Conservation (phyloP, 2,329 filamentous ascomycete genomes). For the Fusarium irregulare region DNA sequence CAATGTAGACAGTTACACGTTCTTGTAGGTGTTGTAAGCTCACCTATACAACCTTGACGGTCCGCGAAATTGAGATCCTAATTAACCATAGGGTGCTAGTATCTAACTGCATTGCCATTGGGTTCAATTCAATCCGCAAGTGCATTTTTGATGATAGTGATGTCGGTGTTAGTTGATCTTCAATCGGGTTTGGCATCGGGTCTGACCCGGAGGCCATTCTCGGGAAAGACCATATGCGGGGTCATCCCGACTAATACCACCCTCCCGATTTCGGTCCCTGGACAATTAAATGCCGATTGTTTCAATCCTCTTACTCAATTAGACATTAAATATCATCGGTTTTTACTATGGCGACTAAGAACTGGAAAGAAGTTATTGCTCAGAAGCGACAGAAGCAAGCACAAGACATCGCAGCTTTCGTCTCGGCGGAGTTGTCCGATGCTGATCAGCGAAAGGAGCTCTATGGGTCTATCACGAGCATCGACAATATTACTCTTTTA, state of each 20-base stretch:
- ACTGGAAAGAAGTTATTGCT: slow-evolving; percentile 10
- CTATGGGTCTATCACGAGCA: not conserved
- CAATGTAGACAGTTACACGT: no score
- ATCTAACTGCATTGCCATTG: no score
- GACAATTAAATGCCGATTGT: no score
- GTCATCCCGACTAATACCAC: not conserved
- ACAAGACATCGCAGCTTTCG: slow-evolving; percentile 5
- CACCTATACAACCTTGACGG: no score
- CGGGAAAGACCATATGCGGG: not conserved
- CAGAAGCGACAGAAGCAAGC: slow-evolving; percentile 14
- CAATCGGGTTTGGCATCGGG: not conserved
- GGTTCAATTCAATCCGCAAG: no score
- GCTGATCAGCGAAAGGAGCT: not conserved
- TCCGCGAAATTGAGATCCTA: no score
- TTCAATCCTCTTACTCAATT: no score
- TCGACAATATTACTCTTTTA: slow-evolving; percentile 3
- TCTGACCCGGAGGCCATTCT: not conserved
- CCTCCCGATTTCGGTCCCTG: not conserved
- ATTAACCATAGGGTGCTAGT: no score
- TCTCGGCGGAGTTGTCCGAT: not conserved
- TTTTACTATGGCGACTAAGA: not conserved
- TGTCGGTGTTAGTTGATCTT: not conserved
- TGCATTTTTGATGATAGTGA: not conserved
- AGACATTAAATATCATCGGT: rapidly evolving
- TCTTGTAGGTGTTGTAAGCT: not conserved